A percentile compares a stretch with the other conserved stretches of the same genome.
These are phyloP conservation scores for Amanita phalloides DNA, from an alignment of 768 basidiomycete species.

Conservation along the genomic window DNA sequence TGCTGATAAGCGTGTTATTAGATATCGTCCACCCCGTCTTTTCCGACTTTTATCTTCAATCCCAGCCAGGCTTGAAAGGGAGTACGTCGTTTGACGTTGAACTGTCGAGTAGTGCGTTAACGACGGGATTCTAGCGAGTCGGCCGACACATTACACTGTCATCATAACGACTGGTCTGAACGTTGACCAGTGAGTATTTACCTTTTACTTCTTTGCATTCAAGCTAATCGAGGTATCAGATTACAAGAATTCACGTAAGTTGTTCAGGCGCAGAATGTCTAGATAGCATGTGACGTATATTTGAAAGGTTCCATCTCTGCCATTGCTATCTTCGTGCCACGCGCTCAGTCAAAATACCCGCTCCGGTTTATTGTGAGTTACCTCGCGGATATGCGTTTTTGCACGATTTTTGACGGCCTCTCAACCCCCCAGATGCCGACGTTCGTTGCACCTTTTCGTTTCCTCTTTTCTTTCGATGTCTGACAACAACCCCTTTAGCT, in stretches of 20 bases:
- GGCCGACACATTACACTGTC: slow-evolving; percentile 41
- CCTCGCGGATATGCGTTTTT: background rate
- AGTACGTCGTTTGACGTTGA: slow-evolving; percentile 22
- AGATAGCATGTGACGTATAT: background rate
- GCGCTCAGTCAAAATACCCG: slow-evolving; percentile 46
- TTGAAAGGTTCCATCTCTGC: slow-evolving; percentile 29
- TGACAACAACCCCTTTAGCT: slow-evolving; percentile 5
- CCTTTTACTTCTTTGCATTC: background rate
- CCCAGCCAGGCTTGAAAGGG: slow-evolving; percentile 43
- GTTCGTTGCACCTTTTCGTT: background rate
- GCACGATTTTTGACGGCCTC: background rate
- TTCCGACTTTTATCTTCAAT: slow-evolving; percentile 45
- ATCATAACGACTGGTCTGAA: slow-evolving; percentile 24
- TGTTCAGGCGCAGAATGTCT: background rate
- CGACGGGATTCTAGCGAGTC: slow-evolving; percentile 10
- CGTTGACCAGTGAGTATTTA: background rate
- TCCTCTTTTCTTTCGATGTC: background rate
- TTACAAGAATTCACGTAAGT: slow-evolving; percentile 6
- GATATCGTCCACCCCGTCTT: slow-evolving; percentile 33
- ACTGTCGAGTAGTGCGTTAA: background rate
- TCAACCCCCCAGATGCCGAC: background rate
- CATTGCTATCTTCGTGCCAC: slow-evolving; percentile 45
- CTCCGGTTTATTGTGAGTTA: slow-evolving; percentile 48
- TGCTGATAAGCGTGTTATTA: background rate
- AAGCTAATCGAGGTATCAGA: background rate